Conservation (phyloP, 345 rosid species). For the Trapa bicornis region DNA sequence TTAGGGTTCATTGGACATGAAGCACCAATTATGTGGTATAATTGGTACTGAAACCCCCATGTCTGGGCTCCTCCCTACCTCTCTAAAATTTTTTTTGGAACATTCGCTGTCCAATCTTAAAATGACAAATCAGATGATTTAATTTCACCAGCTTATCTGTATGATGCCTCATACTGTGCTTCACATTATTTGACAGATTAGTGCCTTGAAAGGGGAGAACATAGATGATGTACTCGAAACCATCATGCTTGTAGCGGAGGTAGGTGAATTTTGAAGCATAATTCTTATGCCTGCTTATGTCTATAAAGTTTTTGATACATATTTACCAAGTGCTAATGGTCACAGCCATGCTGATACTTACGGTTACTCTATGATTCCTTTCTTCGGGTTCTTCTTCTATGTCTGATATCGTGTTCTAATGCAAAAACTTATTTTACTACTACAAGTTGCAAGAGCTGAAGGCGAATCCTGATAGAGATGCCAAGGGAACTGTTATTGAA, state of each 20-base stretch:
- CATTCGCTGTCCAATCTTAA: neutral
- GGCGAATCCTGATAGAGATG: slow-evolving; percentile 94
- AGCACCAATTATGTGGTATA: neutral
- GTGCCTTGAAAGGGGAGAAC: slow-evolving; percentile 89
- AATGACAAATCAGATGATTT: neutral
- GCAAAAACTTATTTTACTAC: slow-evolving; percentile 18
- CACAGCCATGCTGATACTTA: neutral
- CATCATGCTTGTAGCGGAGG: slow-evolving; percentile 98
- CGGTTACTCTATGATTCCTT: neutral
- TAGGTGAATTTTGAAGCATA: slow-evolving; percentile 17
- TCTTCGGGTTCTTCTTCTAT: neutral
- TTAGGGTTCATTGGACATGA: neutral
- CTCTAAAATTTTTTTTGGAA: neutral
- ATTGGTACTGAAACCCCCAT: neutral
- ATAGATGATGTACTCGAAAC: slow-evolving; percentile 84
- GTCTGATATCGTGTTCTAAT: neutral
- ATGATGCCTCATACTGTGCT: slow-evolving; percentile 13
- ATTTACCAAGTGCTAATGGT: neutral
- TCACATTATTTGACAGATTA: slow-evolving; percentile 50
- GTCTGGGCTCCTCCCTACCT: neutral
- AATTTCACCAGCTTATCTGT: neutral
- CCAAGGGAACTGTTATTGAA: slow-evolving; percentile 89
- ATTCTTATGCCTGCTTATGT: neutral
- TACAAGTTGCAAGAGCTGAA: slow-evolving; percentile 86
- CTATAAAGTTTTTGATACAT: neutral